Conservation (phyloP, 139 green algal genomes). For the Chlorella sp. region DNA sequence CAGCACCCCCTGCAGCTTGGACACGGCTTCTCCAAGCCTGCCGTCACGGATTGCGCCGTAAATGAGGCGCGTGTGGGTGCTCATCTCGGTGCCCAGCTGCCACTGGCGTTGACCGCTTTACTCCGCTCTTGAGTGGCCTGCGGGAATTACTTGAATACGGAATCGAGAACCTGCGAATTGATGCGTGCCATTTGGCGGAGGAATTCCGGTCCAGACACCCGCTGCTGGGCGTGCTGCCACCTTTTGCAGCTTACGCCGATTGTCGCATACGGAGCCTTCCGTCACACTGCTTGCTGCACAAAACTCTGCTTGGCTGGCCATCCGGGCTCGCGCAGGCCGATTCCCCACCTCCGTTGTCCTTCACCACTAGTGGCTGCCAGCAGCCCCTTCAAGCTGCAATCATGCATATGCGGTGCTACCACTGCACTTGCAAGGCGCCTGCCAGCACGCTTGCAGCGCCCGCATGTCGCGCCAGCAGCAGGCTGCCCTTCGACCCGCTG, state of each 20-base stretch:
- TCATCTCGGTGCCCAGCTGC: background rate
- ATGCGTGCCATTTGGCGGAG: no score
- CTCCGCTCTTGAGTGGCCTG: no score
- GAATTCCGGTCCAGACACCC: no score
- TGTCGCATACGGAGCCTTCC: background rate
- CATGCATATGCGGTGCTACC: background rate
- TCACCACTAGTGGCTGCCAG: background rate
- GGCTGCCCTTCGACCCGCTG: slow-evolving; percentile 34
- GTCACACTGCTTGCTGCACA: background rate
- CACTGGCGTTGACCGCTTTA: no score
- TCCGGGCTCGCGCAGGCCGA: background rate
- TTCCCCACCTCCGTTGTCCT: background rate
- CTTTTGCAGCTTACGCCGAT: background rate
- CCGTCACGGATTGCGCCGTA: slow-evolving; percentile 24
- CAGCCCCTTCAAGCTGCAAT: no score
- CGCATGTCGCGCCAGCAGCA: background rate
- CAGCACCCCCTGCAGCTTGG: slow-evolving; percentile 17
- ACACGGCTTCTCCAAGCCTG: background rate
- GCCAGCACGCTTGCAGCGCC: background rate
- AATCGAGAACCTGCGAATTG: no score
- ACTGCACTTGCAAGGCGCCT: background rate
- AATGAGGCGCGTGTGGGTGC: slow-evolving; percentile 1
- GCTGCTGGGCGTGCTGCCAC: no score
- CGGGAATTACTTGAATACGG: no score
- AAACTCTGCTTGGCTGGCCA: background rate